Evolutionary conservation across 2,329 filamentous ascomycete species (phyloP).

Genomic region (Elsinoe necatrix): DNA sequence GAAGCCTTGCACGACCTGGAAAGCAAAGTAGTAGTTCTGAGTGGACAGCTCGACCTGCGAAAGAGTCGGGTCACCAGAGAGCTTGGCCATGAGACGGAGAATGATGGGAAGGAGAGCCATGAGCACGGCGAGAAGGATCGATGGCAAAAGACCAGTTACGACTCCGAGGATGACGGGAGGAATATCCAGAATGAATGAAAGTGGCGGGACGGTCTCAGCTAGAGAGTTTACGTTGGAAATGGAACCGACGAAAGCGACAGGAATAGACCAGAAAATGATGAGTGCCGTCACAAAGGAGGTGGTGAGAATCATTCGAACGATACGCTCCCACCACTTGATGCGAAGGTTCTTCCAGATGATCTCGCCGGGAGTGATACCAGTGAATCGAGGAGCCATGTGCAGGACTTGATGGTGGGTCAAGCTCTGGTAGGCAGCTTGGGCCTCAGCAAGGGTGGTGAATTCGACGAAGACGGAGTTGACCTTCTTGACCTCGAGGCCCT

Average conservation of each 20-base stretch:
- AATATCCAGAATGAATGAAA: slow-evolving; percentile 64
- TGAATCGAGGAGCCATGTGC: slow-evolving; percentile 77
- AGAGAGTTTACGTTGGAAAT: slow-evolving; percentile 78
- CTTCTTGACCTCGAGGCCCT: slow-evolving; percentile 46
- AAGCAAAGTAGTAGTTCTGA: slow-evolving; percentile 84
- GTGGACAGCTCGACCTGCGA: slow-evolving; percentile 79
- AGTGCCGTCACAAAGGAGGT: slow-evolving; percentile 64
- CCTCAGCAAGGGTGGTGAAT: slow-evolving; percentile 72
- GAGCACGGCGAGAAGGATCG: slow-evolving; percentile 67
- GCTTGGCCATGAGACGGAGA: slow-evolving; percentile 69
- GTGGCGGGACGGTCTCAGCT: slow-evolving; percentile 39
- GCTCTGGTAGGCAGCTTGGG: slow-evolving; percentile 78
- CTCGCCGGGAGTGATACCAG: slow-evolving; percentile 73
- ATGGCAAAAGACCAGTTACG: slow-evolving; percentile 74
- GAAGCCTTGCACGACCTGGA: slow-evolving; percentile 88
- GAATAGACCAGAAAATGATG: slow-evolving; percentile 79
- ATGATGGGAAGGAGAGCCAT: slow-evolving; percentile 81
- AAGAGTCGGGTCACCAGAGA: slow-evolving; percentile 65
- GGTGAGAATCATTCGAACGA: slow-evolving; percentile 57
- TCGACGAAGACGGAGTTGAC: slow-evolving; percentile 82
- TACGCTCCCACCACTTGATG: slow-evolving; percentile 78
- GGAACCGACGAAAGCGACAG: slow-evolving; percentile 69
- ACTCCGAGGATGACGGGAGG: slow-evolving; percentile 68
- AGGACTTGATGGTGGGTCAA: slow-evolving; percentile 79
- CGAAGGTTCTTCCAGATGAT: slow-evolving; percentile 80